Evolutionary conservation across 345 rosid species (phyloP), one percentile per base, ranked within the genome.

Genomic region (Camelina neglecta): DNA sequence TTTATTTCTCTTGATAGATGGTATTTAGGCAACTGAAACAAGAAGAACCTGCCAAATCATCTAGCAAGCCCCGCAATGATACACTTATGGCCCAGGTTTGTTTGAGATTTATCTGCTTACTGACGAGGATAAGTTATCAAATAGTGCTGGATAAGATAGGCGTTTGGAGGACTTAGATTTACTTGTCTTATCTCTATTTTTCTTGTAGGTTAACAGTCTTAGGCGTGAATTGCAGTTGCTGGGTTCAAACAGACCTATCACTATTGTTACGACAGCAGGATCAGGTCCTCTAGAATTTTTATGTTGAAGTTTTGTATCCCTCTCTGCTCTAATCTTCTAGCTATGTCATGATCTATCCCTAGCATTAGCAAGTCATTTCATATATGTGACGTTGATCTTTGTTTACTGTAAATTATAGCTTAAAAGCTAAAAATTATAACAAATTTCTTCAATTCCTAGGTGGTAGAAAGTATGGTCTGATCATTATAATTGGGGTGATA

Each of bases 51-150:
- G 11, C 81, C 58, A 65, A 86, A 66, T 72, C 89, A 54, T 77
- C 49, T n/a, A 85, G 81, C 53, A 93, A 89, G 83, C 92, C 97
- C 12, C 80, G 48, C 41, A 77, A 73, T 83, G 90, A 89, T 61
- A 67, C 78, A 69, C 85, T 96, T 81, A 31, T 86, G 79, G 94
- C 87, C 74, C 96, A 96, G 98, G 99, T 93, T 81, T 16, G 75
- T 64, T 44, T 67, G 41, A 48, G 10, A 42, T 63, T 66, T 12
- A 13, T 18, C 26, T 57, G 36, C 49, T 58, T 65, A 24, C 24
- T 42, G 39, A 60, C 9, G 60, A 8, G 23, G 50, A 36, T 45
- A 56, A 11, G 47, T 33, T 47, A 16, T 74, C 26, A 15, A 9
- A 5, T 55, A 10, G 39, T 48, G 20, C 51, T 65, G 15, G 50